Conservation (phyloP, 73 alveolate species). For the Blepharisma stoltei region DNA sequence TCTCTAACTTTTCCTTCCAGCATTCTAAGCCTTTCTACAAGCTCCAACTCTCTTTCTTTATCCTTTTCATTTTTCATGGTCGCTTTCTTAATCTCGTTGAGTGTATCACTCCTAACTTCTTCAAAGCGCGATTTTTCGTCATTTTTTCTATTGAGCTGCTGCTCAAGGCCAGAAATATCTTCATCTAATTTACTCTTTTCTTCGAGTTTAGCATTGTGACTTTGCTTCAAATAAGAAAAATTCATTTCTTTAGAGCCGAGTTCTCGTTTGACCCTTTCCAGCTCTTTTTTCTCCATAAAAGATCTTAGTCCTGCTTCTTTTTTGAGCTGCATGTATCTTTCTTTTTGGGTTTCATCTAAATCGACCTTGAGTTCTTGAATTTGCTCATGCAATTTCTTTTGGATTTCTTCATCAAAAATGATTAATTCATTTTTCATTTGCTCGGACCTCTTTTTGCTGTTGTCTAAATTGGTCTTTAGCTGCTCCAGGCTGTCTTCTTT, state of each 20-base stretch:
- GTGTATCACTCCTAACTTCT: background rate
- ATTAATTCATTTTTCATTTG: constrained; percentile 20
- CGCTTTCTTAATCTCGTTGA: constrained; percentile 10
- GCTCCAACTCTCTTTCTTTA: constrained; percentile 51
- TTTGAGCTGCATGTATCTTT: constrained; percentile 42
- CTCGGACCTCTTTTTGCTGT: constrained; percentile 19
- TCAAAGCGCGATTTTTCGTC: background rate
- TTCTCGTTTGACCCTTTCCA: constrained; percentile 27
- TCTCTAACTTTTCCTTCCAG: constrained; percentile 59
- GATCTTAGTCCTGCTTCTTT: constrained; percentile 36
- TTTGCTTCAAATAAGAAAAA: background rate
- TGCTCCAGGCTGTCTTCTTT: constrained; percentile 49
- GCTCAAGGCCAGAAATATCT: constrained; percentile 23
- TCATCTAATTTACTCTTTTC: constrained; percentile 17
- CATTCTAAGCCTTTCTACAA: constrained; percentile 38
- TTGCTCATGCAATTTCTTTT: constrained; percentile 8
- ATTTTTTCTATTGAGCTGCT: constrained; percentile 28
- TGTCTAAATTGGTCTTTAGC: constrained; percentile 44
- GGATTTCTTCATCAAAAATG: constrained; percentile 33
- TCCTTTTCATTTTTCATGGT: constrained; percentile 35
- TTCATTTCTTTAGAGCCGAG: constrained; percentile 23
- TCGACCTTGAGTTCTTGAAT: constrained; percentile 13
- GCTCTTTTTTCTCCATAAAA: constrained; percentile 39
- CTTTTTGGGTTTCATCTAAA: constrained; percentile 30
- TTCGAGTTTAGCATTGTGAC: constrained; percentile 11